Base-by-base conservation (phyloP, 345 rosid species). In the Eucalyptus cladocalyx region DNA sequence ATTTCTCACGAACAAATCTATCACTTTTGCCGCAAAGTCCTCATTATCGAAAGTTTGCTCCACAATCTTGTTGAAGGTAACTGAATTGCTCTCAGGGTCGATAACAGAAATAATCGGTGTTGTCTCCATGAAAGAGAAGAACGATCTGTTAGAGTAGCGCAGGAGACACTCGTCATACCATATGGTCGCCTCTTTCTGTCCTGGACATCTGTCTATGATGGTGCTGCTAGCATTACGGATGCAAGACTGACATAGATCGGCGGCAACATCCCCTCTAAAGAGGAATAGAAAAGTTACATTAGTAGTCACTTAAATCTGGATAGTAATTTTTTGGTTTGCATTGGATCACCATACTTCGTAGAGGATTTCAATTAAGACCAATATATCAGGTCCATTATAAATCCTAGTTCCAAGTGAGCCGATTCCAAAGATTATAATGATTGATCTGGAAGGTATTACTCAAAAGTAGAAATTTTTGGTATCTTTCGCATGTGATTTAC, bases 91-190 rank as follows among this genome's bases (percentile, higher is more conserved):
- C 17, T 9, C 8, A 4, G 10, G 3, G 43, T 88, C 34, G 13
- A 2, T 0, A 60, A 10, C 7, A 13, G 1, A 58, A 2, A 6
- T 1, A 0, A 11, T 1, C 16, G 91, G 92, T 2, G 1, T 0
- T 3, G 28, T 15, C 5, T 80, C 90, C 67, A 85, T 9, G 14
- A 2, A 3, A 17, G 90, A 54, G 69, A 86, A 69, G 86, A 94
- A 76, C 34, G 53, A 48, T 21, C 32, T 13, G 86, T 90, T 88
- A 0, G 94, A 90, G 81, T 93, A 94, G 18, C 89, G 92, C 12
- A 95, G n/a, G 28, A 89, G 40, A 87, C 96, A 95, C 49, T 89
- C 45, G 13, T 91, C 94, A 4, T 91, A 92, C 95, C 94, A 93
- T 40, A 92, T 42, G 50, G 83, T n/a, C 11, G 93, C 96, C 4